Percentiles rank a stretch among this genome's conserved stretches.
phyloP scores from a whole-genome alignment of 2,329 filamentous ascomycete species.

The Apiospora aurea region DNA sequence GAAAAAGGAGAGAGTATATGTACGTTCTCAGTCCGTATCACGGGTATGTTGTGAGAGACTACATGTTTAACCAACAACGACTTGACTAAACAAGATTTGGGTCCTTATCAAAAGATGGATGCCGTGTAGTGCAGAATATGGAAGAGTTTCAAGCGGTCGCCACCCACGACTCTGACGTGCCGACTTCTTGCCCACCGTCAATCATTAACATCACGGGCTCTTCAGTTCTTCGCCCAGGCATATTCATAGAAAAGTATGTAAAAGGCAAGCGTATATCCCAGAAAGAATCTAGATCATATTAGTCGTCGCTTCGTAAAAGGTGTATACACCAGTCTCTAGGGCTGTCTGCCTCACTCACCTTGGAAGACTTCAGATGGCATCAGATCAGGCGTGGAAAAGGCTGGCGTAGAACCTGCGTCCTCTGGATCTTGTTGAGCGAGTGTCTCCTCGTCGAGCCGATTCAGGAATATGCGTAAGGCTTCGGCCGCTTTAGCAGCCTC shows the following conservation, averaged over 20 bases:
- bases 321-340: neutral
- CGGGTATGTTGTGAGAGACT: too few species aligned
- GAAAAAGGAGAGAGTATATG: too few species aligned
- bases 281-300: neutral
- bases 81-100: too few species aligned
- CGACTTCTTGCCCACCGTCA: neutral
- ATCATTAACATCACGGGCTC: neutral
- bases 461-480: conserved; percentile 22
- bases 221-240: neutral
- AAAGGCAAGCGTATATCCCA: conserved; percentile 11
- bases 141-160: neutral
- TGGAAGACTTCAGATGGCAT: conserved; percentile 2
- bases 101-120: neutral
- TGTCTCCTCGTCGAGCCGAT: conserved; percentile 6
- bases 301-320: neutral
- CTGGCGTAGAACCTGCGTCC: neutral
- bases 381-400: neutral
- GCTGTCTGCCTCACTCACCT: neutral
- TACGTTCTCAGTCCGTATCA: too few species aligned
- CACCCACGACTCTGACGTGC: conserved; percentile 1
- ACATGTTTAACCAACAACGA: too few species aligned
- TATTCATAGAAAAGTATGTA: neutral
- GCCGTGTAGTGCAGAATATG: neutral
- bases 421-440: neutral
- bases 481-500: conserved; percentile 28